Evolutionary conservation across 2,329 filamentous ascomycete species (phyloP), one percentile per base, ranked within the genome.

Genomic region (Cladosporium sp.): DNA sequence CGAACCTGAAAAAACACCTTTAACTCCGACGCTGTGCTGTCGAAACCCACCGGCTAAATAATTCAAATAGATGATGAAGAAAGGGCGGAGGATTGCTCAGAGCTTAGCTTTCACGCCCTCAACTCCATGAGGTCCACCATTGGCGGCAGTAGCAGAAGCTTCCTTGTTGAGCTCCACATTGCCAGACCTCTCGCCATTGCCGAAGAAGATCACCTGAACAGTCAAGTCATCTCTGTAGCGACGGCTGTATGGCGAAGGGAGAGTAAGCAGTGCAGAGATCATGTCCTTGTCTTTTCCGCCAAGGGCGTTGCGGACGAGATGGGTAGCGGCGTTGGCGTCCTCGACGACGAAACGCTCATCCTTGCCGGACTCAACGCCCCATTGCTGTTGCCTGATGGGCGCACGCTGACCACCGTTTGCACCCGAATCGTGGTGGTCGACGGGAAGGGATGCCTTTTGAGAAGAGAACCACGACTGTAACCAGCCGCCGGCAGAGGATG

Each of bases 131-230:
- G 51, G 37, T 34, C 30, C 49, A 6, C 64, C 66, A 56, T 66
- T 69, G 9, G 64, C 63, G 2, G 66, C 68, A 22, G 70, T 72
- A 39, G 88, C 90, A 61, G 88, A 96, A 1, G 94, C 94, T 69
- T 97, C 93, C 64, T 88, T 80, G 74, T 97, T 99, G 59, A 96
- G 74, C 5, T 88, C 84, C 5, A 97, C 88, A 63, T 88, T 87
- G 37, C 92, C 92, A 30, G 83, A 88, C 72, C 87, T 87, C 55
- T 87, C 70, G 37, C 88, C 85, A 66, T 96, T 85, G 61, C 94
- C 94, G 69, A 99, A 99, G 82, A 99, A 99, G 70, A 99, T 96
- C 61, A 99, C 94, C 74, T 99, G 91, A 15, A 99, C 93, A 0
- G 94, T 99, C 63, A 99, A 78, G 72, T 99, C 94, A 72, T 99